Percentiles rank a stretch among this genome's conserved stretches.
Conservation (phyloP, 305 asterid species). For the Fraxinus ornus region DNA sequence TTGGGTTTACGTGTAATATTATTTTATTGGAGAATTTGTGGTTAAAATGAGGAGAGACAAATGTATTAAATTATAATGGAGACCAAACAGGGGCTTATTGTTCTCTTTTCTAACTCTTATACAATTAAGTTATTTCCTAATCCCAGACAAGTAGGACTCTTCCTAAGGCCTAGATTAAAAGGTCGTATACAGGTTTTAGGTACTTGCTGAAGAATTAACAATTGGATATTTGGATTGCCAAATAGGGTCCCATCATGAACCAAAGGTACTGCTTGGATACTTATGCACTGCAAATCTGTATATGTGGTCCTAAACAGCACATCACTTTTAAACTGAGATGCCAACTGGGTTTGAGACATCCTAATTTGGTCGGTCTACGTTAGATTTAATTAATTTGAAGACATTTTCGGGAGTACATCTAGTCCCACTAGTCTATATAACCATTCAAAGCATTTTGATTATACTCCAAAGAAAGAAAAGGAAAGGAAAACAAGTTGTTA, state of each 20-base stretch:
- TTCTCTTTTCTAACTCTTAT: background rate
- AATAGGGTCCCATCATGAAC: background rate
- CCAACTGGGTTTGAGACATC: background rate
- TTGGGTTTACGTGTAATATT: no score
- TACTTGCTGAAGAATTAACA: background rate
- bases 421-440: background rate
- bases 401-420: background rate
- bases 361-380: background rate
- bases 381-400: background rate
- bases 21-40: no score
- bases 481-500: background rate
- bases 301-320: background rate
- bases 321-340: background rate
- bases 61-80: no score
- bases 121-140: background rate
- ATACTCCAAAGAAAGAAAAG: background rate
- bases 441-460: background rate
- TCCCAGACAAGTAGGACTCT: background rate
- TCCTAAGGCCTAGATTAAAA: background rate
- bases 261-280: background rate
- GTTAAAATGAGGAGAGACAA: no score
- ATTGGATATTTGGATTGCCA: background rate
- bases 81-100: background rate
- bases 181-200: background rate
- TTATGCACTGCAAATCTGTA: background rate